These are phyloP conservation scores for Gloeostereum incarnatum DNA, from an alignment of 768 basidiomycete species.

Conservation along the genomic window DNA sequence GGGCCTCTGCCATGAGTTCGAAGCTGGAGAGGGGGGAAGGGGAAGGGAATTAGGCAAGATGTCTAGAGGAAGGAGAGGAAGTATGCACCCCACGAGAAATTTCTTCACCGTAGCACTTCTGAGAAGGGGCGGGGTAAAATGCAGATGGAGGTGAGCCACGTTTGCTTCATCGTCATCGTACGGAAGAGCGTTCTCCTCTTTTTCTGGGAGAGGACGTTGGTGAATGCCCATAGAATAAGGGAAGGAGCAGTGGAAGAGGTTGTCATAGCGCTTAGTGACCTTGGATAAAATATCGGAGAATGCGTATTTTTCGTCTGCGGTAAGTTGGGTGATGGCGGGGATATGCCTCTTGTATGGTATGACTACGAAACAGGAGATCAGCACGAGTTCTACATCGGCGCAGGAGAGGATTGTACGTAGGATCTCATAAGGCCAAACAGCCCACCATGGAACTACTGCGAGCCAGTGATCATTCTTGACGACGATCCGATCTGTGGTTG, in stretches of 20 bases:
- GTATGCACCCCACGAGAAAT: slow-evolving; percentile 77
- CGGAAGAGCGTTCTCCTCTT: slow-evolving; percentile 9
- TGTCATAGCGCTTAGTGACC: slow-evolving; percentile 64
- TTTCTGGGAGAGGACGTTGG: slow-evolving; percentile 58
- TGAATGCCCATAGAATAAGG: slow-evolving; percentile 95
- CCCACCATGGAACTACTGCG: slow-evolving; percentile 92
- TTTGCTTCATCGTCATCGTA: slow-evolving; percentile 34
- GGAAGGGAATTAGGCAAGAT: slow-evolving; percentile 3
- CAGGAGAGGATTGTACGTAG: slow-evolving; percentile 35
- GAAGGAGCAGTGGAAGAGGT: slow-evolving; percentile 79
- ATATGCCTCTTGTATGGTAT: slow-evolving; percentile 76
- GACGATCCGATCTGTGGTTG: slow-evolving; percentile 45
- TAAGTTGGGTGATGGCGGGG: slow-evolving; percentile 55
- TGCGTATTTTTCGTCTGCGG: slow-evolving; percentile 45
- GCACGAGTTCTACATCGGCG: background rate
- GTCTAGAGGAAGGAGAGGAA: background rate
- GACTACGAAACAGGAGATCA: slow-evolving; percentile 30
- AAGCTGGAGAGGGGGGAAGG: slow-evolving; percentile 38
- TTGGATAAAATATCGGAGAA: slow-evolving; percentile 62
- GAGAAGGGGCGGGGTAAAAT: slow-evolving; percentile 80
- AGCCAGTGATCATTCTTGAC: slow-evolving; percentile 69
- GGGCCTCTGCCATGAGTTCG: slow-evolving; percentile 85
- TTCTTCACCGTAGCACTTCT: slow-evolving; percentile 78
- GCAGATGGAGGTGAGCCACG: slow-evolving; percentile 76
- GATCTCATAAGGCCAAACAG: slow-evolving; percentile 87